phyloP scores from a whole-genome alignment of 768 basidiomycete genomes.

The Leccinum broughii region DNA sequence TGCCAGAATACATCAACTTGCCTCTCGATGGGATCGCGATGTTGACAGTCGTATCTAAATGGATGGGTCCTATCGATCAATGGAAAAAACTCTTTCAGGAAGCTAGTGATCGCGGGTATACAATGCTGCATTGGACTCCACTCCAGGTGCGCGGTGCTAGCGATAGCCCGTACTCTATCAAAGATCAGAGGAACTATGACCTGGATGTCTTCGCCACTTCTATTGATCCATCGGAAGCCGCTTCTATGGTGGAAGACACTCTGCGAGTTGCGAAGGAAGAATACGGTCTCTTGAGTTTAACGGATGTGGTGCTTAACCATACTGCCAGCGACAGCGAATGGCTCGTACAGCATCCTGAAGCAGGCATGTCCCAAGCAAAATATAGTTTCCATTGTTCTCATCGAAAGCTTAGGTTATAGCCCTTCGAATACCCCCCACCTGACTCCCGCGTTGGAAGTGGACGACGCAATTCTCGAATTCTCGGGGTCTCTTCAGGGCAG shows the following conservation, averaged over 20 bases:
- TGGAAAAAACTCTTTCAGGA: constrained; percentile 85
- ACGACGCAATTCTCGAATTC: constrained; percentile 81
- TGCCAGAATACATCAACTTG: constrained; percentile 58
- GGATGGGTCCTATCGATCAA: constrained; percentile 85
- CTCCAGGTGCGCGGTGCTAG: constrained; percentile 89
- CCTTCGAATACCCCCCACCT: constrained; percentile 91
- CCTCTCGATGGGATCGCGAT: constrained; percentile 88
- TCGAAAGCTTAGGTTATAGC: constrained; percentile 66
- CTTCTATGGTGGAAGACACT: constrained; percentile 58
- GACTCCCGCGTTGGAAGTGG: constrained; percentile 88
- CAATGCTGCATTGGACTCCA: constrained; percentile 97
- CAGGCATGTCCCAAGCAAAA: constrained; percentile 53
- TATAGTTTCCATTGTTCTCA: constrained; percentile 1
- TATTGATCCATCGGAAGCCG: constrained; percentile 50
- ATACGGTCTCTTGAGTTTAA: constrained; percentile 86
- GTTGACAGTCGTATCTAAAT: constrained; percentile 92
- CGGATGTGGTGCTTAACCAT: constrained; percentile 97
- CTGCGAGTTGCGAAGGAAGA: constrained; percentile 75
- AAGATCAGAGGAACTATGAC: constrained; percentile 83
- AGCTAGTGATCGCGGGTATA: constrained; percentile 89
- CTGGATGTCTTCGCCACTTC: constrained; percentile 59
- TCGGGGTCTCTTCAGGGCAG: constrained; percentile 62
- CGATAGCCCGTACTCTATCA: constrained; percentile 92
- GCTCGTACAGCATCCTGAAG: constrained; percentile 93
- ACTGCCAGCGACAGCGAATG: constrained; percentile 93